Evolutionary conservation across 1,139 yeast genomes (phyloP).

Genomic region (Candida sp.): DNA sequence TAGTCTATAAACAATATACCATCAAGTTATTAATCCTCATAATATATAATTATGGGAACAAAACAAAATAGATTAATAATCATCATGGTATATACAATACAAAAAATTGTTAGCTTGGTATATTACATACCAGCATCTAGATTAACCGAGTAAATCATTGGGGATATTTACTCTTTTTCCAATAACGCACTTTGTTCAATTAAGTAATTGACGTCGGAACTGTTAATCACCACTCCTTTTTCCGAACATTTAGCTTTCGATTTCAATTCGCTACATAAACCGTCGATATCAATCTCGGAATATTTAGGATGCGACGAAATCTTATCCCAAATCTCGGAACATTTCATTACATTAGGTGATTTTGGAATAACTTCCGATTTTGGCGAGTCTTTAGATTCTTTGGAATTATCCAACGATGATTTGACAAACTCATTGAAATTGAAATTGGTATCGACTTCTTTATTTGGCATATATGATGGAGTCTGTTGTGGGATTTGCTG

Average conservation of each 20-base stretch:
- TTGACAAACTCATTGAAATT: conserved; percentile 39
- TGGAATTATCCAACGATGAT: conserved; percentile 7
- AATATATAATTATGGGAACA: not conserved
- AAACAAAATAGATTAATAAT: not conserved
- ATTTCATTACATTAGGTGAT: conserved; percentile 44
- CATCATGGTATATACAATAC: not conserved
- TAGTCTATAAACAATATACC: not conserved
- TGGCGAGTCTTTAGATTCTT: conserved; percentile 3
- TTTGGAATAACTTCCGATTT: conserved; percentile 26
- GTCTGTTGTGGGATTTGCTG: not conserved
- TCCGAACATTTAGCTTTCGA: conserved; percentile 96
- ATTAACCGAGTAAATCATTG: not conserved
- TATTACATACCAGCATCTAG: not conserved
- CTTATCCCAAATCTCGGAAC: conserved; percentile 96
- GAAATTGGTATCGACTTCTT: conserved; percentile 17
- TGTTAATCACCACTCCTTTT: conserved; percentile 80
- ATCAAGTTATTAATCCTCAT: not conserved
- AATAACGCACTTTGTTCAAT: conserved; percentile 39
- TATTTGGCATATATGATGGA: not conserved
- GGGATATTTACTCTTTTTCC: conserved; percentile 5
- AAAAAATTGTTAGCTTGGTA: not conserved
- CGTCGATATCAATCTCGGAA: conserved; percentile 90
- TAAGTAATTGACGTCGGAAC: conserved; percentile 70
- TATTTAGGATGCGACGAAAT: conserved; percentile 92
- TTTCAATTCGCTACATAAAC: conserved; percentile 84